A percentile compares a stretch with the other conserved stretches of the same genome.
These are phyloP conservation scores for Phanerochaete sordida DNA, from an alignment of 768 basidiomycete species.

Conservation along the genomic window DNA sequence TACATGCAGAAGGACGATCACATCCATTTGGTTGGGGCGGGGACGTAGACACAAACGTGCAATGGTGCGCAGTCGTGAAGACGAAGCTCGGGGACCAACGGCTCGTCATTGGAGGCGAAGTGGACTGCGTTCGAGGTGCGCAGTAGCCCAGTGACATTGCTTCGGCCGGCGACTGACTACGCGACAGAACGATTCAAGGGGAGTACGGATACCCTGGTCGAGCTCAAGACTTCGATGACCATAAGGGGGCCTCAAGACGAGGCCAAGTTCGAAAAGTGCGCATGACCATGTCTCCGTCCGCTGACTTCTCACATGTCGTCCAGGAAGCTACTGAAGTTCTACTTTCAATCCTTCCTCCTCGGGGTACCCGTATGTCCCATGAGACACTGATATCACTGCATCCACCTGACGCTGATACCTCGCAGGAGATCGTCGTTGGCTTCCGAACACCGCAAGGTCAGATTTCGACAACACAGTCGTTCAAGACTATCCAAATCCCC, in stretches of 20 bases:
- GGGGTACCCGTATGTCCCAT: conserved; percentile 83
- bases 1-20: not conserved
- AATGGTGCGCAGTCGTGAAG: conserved; percentile 89
- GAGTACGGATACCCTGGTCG: conserved; percentile 67
- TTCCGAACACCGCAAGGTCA: conserved; percentile 80
- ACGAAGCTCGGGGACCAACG: conserved; percentile 74
- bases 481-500: conserved; percentile 78
- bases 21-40: conserved; percentile 61
- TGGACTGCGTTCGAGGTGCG: conserved; percentile 81
- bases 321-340: conserved; percentile 90
- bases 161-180: not conserved
- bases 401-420: not conserved
- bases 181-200: conserved; percentile 55
- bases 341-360: conserved; percentile 87
- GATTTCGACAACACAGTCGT: conserved; percentile 61
- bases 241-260: conserved; percentile 67
- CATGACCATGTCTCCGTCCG: not conserved
- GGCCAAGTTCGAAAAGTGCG: conserved; percentile 73
- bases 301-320: conserved; percentile 3
- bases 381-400: not conserved
- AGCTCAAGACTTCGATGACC: conserved; percentile 80
- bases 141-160: not conserved
- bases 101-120: conserved; percentile 83
- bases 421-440: conserved; percentile 80
- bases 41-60: conserved; percentile 82